Evolutionary conservation across 31 red algal genomes (phyloP).

Genomic region (Pterothamnion heteromorphum): DNA sequence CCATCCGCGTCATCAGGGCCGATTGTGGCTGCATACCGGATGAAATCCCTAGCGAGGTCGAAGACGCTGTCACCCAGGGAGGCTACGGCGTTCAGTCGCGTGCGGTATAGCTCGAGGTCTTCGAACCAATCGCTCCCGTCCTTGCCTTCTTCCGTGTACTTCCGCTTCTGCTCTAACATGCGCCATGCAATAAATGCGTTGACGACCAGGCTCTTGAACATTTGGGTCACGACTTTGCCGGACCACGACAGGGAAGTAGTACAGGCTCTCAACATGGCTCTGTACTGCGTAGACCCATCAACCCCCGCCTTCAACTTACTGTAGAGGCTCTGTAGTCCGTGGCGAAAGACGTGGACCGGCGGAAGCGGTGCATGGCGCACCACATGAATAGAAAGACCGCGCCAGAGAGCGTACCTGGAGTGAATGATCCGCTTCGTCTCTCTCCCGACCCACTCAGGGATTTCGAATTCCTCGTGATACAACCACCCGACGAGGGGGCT

Average conservation of each 20-base stretch:
- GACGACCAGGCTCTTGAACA: background rate
- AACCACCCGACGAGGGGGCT: no score
- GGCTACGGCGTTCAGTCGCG: conserved; percentile 20
- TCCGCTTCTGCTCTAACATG: conserved; percentile 9
- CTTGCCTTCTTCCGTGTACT: no score
- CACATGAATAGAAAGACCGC: background rate
- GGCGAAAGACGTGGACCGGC: background rate
- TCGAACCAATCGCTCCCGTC: no score
- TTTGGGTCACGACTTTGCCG: conserved; percentile 19
- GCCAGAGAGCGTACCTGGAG: no score
- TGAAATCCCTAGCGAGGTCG: conserved; percentile 19
- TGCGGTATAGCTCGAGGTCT: no score
- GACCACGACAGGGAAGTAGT: conserved; percentile 36
- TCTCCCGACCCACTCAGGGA: no score
- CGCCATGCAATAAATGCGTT: conserved; percentile 37
- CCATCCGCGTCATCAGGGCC: background rate
- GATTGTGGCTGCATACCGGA: conserved; percentile 39
- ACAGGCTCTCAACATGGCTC: background rate
- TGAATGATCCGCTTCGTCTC: no score
- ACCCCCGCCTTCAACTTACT: background rate
- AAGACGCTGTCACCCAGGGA: conserved; percentile 42
- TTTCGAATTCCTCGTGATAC: no score
- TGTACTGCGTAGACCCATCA: background rate
- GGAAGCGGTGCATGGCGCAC: background rate
- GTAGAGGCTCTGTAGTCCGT: background rate